Evolutionary conservation across 495 filamentous ascomycete species (phyloP).

Genomic region (Penicillium cataractarum): DNA sequence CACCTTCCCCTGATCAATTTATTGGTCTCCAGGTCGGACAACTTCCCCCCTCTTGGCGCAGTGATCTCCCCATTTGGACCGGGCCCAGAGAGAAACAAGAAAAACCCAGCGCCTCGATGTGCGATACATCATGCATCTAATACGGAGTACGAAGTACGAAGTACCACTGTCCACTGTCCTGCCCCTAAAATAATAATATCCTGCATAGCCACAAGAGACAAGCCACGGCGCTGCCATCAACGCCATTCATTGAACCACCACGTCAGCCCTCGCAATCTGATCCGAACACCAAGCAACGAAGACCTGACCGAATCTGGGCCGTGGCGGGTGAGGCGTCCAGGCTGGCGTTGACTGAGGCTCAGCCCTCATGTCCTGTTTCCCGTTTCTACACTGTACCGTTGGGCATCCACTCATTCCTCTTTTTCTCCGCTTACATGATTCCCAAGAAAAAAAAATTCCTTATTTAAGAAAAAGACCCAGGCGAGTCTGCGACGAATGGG

Average conservation of each 20-base stretch:
- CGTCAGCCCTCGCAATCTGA: neutral
- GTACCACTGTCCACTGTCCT: no score
- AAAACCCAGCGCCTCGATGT: neutral
- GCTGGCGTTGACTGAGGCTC: neutral
- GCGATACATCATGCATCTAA: neutral
- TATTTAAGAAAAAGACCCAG: neutral
- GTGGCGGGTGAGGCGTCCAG: neutral
- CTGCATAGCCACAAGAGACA: neutral
- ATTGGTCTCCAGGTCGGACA: neutral
- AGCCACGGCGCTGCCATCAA: neutral
- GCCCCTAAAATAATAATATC: no score
- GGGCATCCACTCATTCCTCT: neutral
- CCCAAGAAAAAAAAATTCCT: neutral
- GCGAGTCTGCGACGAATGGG: slow-evolving; percentile 4
- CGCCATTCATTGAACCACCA: neutral
- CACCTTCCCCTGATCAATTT: neutral
- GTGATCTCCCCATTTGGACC: neutral
- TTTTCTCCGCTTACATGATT: slow-evolving; percentile 2
- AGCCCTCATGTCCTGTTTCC: neutral
- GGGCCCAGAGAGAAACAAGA: neutral
- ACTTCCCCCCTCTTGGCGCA: neutral
- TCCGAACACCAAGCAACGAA: neutral
- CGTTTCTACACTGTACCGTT: neutral
- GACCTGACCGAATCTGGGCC: neutral
- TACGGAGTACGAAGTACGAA: neutral